A percentile compares a stretch with the other conserved stretches of the same genome.
Conservation (phyloP, 805 yeast species). For the Metschnikowia lunata region DNA sequence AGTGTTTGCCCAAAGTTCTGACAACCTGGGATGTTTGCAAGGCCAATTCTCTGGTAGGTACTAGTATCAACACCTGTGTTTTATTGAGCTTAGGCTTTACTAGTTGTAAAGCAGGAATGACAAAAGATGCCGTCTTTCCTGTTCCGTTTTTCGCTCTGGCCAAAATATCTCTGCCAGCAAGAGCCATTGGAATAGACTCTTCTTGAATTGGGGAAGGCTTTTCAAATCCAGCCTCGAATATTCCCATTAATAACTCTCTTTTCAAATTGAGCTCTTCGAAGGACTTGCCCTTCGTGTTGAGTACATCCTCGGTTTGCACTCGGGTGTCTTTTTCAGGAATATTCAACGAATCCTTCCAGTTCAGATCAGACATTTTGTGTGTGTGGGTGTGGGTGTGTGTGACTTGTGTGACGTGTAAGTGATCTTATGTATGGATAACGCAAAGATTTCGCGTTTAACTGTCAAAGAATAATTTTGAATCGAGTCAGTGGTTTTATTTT, state of each 20-base stretch:
- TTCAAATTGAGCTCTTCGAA: constrained; percentile 91
- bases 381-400: background rate
- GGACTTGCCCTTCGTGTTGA: constrained; percentile 81
- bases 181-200: constrained; percentile 92
- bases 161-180: constrained; percentile 90
- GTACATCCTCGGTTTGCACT: constrained; percentile 95
- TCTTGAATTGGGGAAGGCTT: constrained; percentile 98
- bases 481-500: no score
- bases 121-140: constrained; percentile 97
- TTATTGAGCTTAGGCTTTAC: constrained; percentile 78
- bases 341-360: constrained; percentile 72
- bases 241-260: constrained; percentile 95
- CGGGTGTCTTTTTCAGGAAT: constrained; percentile 85
- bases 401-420: no score
- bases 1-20: constrained; percentile 89
- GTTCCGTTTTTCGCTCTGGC: constrained; percentile 99
- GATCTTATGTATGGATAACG: background rate
- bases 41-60: constrained; percentile 98
- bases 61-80: constrained; percentile 87
- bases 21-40: constrained; percentile 97
- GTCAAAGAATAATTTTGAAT: background rate
- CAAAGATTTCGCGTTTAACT: background rate
- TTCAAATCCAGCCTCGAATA: constrained; percentile 97
- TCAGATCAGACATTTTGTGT: constrained; percentile 14
- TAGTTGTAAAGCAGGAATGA: constrained; percentile 87